phyloP scores from a whole-genome alignment of 2,329 filamentous ascomycete genomes.

The Cladophialophora yegresii region DNA sequence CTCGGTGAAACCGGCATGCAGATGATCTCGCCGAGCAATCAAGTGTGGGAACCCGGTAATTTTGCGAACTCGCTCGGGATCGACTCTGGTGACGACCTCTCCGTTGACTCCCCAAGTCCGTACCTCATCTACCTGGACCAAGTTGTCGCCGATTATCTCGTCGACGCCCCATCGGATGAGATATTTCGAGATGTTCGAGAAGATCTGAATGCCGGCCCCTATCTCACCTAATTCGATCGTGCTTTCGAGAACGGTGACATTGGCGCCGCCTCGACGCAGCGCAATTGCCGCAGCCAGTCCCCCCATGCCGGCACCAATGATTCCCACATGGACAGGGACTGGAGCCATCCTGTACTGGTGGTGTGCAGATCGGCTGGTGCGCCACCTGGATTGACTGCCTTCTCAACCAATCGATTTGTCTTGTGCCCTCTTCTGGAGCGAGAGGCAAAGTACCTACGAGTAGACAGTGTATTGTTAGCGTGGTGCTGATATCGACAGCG shows the following conservation, averaged over 20 bases:
- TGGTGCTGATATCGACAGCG: not conserved
- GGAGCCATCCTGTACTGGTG: conserved; percentile 14
- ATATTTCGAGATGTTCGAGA: conserved; percentile 46
- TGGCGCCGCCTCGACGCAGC: conserved; percentile 43
- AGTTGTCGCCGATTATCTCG: conserved; percentile 45
- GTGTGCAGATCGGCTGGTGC: not conserved
- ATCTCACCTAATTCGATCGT: conserved; percentile 35
- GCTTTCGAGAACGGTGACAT: conserved; percentile 30
- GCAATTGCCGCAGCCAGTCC: conserved; percentile 50
- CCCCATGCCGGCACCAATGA: conserved; percentile 46
- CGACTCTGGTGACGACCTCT: conserved; percentile 17
- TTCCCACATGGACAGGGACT: conserved; percentile 33
- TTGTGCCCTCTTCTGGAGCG: not conserved
- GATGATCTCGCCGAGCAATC: conserved; percentile 22
- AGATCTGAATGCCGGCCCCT: conserved; percentile 45
- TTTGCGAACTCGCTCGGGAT: conserved; percentile 10
- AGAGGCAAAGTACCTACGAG: not conserved
- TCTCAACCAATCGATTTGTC: not conserved
- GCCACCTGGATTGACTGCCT: not conserved
- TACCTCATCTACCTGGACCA: conserved; percentile 45
- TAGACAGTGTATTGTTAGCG: not conserved
- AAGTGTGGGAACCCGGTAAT: conserved; percentile 18
- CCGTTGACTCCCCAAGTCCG: conserved; percentile 40
- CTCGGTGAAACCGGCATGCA: conserved; percentile 22
- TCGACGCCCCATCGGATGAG: conserved; percentile 46